Evolutionary conservation across 2,329 filamentous ascomycete species (phyloP).

Genomic region (Fusarium sp.): DNA sequence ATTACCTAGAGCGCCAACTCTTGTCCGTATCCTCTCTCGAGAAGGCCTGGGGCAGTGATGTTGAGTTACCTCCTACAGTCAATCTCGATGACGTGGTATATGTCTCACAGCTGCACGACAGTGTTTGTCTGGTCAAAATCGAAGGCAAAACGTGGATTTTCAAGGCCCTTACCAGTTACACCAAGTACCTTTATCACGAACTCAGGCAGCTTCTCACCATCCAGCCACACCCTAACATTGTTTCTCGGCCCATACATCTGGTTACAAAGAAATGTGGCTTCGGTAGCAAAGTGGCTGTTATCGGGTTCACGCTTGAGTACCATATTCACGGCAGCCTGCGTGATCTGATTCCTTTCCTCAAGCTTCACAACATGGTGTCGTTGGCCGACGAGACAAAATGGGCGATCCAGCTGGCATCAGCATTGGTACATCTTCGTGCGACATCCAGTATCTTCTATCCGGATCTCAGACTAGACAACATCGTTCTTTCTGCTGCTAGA

Average conservation of each 20-base stretch:
- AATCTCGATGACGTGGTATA: conserved; percentile 65
- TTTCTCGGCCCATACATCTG: conserved; percentile 65
- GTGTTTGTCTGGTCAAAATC: conserved; percentile 67
- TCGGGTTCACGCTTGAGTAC: conserved; percentile 69
- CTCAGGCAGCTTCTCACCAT: conserved; percentile 67
- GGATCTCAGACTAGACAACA: conserved; percentile 71
- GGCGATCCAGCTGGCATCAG: conserved; percentile 66
- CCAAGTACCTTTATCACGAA: conserved; percentile 73
- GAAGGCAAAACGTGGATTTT: conserved; percentile 62
- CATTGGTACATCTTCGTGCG: conserved; percentile 63
- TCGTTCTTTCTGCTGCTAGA: conserved; percentile 63
- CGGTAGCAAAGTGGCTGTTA: conserved; percentile 66
- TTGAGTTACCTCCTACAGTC: conserved; percentile 60
- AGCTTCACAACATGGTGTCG: conserved; percentile 60
- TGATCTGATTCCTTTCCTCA: conserved; percentile 66
- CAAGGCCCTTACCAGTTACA: conserved; percentile 69
- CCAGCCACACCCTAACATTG: conserved; percentile 65
- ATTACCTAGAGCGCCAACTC: conserved; percentile 67
- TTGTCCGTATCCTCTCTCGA: conserved; percentile 59
- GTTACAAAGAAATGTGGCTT: conserved; percentile 69
- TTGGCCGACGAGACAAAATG: conserved; percentile 64
- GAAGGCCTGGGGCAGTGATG: conserved; percentile 58
- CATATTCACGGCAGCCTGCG: conserved; percentile 68
- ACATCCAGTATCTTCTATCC: conserved; percentile 66
- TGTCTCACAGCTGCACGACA: conserved; percentile 69